Evolutionary conservation across 371 early-diverging fungal species (phyloP), one percentile per base, ranked within the genome.

Genomic region (Saksenaea vasiformis): DNA sequence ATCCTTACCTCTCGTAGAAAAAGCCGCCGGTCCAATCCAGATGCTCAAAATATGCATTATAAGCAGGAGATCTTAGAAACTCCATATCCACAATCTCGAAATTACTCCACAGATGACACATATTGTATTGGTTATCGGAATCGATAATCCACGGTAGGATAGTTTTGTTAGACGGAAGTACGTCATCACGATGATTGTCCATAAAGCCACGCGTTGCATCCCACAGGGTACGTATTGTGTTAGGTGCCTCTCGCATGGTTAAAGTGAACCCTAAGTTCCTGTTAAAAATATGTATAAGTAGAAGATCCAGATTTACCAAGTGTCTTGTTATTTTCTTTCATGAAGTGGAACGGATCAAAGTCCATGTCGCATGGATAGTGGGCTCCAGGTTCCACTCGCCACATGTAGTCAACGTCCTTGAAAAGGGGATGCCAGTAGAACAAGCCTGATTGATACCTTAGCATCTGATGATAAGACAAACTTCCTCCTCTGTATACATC

Each of bases 341-440:
- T 91, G 58, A 73, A 88, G 62, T 80, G 70, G 76, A 99, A 98
- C 11, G 94, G 94, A 72, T 98, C 98, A 62, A 87, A 85, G 47
- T 86, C 84, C 62, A 98, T 87, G 41, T 94, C 85, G 69, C 98
- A 99, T 34, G 79, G 77, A 69, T 91, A 96, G 60, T 86, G 64
- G 24, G 95, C 91, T 14, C 87, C 92, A 0, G 98, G 96, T 72
- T 98, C 98, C n/a, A 98, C 83, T 1, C 98, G 78, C 99, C 99
- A 99, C 66, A 94, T 95, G 69, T 88, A 98, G 22, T 96, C 92
- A 39, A 89, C 95, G 53, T 90, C 74, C 38, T 78, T 61, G 53
- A 96, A 67, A 2, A 93, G 74, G 31, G 90, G 88, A 68, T 98
- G 96, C 65, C 84, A 79, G 69, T 85, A 95, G 69, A 96, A 94